A percentile compares a stretch with the other conserved stretches of the same genome.
These are phyloP conservation scores for Gymnopus androsaceus DNA, from an alignment of 1,284 basidiomycete genomes.

Conservation along the genomic window DNA sequence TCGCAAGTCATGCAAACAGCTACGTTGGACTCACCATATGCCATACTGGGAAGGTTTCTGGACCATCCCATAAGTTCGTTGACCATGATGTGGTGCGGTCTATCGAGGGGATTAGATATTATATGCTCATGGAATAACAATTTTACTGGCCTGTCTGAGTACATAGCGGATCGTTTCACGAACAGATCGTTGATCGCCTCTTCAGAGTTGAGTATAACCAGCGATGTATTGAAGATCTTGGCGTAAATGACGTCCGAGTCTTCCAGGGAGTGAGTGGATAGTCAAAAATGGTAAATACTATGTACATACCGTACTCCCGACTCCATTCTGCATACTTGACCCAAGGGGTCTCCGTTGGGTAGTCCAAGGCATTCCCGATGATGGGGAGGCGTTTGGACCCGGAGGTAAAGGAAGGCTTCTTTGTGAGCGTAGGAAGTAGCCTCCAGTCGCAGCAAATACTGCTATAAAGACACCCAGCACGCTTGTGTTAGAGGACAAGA, in stretches of 20 bases:
- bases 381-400: constrained; percentile 6
- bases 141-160: constrained; percentile 7
- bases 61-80: constrained; percentile 13
- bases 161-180: constrained; percentile 11
- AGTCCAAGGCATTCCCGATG: constrained; percentile 5
- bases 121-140: background rate
- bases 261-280: too few relatives aligned
- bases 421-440: background rate
- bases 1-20: background rate
- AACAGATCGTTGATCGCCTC: constrained; percentile 15
- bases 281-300: too few relatives aligned
- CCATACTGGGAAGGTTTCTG: background rate
- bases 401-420: constrained; percentile 2
- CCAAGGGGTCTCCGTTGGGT: constrained; percentile 1
- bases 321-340: constrained; percentile 7
- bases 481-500: background rate
- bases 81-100: constrained; percentile 9
- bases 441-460: background rate
- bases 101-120: background rate
- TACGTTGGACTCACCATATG: background rate
- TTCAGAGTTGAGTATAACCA: constrained; percentile 15
- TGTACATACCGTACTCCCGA: background rate
- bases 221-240: constrained; percentile 9
- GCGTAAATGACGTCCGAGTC: constrained; percentile 11
- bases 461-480: background rate